A percentile compares a stretch with the other conserved stretches of the same genome.
Conservation (phyloP, 805 yeast species). For the Yarrowia osloensis region DNA sequence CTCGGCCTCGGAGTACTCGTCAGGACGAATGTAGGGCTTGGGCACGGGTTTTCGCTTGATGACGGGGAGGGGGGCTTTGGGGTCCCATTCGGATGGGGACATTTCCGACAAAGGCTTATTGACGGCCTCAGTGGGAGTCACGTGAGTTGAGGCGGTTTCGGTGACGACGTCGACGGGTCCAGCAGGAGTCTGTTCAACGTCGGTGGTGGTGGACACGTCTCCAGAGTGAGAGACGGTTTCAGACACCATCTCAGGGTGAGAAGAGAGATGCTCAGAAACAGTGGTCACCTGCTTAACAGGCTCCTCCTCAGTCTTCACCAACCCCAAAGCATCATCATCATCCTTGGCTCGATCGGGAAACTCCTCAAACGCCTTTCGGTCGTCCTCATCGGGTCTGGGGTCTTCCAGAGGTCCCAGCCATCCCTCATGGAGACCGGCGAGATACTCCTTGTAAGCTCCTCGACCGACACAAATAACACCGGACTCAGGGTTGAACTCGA, state of each 20-base stretch:
- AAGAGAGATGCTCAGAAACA: neutral
- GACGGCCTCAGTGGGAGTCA: neutral
- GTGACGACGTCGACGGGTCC: neutral
- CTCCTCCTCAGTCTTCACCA: neutral
- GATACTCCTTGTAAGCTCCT: conserved; percentile 92
- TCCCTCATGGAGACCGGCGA: conserved; percentile 92
- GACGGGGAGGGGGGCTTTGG: conserved; percentile 34
- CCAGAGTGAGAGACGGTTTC: neutral
- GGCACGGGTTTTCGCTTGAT: conserved; percentile 52
- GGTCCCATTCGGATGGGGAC: conserved; percentile 3
- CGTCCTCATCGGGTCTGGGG: conserved; percentile 41
- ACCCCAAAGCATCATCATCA: conserved; percentile 31
- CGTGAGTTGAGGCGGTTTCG: neutral
- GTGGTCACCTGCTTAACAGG: neutral
- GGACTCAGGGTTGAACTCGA: conserved; percentile 55
- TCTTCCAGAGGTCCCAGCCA: conserved; percentile 82
- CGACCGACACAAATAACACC: conserved; percentile 92
- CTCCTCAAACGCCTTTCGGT: neutral
- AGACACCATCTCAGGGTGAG: neutral
- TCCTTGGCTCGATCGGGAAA: conserved; percentile 36
- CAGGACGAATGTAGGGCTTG: conserved; percentile 62
- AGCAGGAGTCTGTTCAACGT: neutral
- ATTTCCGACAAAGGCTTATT: neutral
- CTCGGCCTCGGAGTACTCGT: conserved; percentile 55
- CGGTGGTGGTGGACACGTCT: neutral